phyloP scores from a whole-genome alignment of 2,329 filamentous ascomycete genomes.

The Calonectria leucothoes region DNA sequence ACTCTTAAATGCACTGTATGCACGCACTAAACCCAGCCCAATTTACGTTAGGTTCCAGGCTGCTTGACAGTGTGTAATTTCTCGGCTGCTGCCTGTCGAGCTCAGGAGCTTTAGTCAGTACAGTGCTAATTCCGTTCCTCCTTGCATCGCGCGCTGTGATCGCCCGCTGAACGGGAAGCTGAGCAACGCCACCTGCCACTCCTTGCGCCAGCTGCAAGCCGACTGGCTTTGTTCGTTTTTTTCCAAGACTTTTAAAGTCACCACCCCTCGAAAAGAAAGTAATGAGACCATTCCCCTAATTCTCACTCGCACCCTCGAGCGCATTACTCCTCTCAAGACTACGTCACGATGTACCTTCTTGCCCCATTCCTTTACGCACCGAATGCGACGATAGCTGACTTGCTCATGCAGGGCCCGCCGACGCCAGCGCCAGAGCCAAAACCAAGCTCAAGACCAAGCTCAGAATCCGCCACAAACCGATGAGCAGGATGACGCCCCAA shows the following conservation, averaged over 20 bases:
- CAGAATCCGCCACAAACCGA: conserved; percentile 23
- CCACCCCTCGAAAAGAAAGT: background rate
- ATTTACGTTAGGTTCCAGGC: background rate
- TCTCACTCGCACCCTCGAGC: background rate
- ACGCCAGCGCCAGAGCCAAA: conserved; percentile 28
- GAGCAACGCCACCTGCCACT: conserved; percentile 36
- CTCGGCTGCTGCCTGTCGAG: background rate
- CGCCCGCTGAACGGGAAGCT: conserved; percentile 20
- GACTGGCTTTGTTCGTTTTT: conserved; percentile 10
- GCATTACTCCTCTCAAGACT: background rate
- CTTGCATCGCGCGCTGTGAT: conserved; percentile 34
- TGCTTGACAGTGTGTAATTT: conserved; percentile 14
- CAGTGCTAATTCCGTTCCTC: conserved; percentile 46
- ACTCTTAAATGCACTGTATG: conserved; percentile 25
- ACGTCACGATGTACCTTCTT: background rate
- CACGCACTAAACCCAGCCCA: background rate
- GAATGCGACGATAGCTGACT: conserved; percentile 23
- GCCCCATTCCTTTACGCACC: background rate
- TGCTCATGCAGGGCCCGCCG: conserved; percentile 32
- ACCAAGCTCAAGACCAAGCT: conserved; percentile 18
- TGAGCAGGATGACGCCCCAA: conserved; percentile 8
- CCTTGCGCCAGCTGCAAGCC: conserved; percentile 34
- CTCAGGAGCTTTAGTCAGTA: conserved; percentile 39
- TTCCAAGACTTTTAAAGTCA: background rate
- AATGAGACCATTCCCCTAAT: background rate